A percentile compares a stretch with the other conserved stretches of the same genome.
Conservation (phyloP, 257 asterid species). For the Lithospermum erythrorhizon region DNA sequence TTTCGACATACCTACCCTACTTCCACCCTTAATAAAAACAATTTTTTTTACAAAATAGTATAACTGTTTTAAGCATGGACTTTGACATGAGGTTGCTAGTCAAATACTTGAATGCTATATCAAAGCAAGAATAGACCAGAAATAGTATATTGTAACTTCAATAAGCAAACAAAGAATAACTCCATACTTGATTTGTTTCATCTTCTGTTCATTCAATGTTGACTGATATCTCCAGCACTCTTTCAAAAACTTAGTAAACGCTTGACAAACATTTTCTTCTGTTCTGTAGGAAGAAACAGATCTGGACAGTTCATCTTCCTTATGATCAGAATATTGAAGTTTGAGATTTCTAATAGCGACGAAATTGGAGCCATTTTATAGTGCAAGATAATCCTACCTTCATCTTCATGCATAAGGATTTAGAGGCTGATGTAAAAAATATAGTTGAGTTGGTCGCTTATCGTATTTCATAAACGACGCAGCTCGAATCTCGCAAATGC, state of each 20-base stretch:
- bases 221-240: conserved; percentile 50
- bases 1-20: no score
- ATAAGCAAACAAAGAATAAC: conserved; percentile 7
- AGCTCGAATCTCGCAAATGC: no score
- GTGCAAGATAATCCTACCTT: conserved; percentile 36
- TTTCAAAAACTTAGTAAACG: conserved; percentile 59
- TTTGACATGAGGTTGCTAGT: neutral
- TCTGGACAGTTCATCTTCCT: conserved; percentile 82
- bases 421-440: no score
- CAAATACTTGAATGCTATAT: neutral
- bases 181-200: conserved; percentile 55
- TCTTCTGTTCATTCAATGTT: conserved; percentile 31
- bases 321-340: conserved; percentile 5
- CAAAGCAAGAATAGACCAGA: neutral
- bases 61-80: neutral
- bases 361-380: conserved; percentile 9
- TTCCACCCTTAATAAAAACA: conserved; percentile 4
- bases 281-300: conserved; percentile 58
- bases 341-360: neutral
- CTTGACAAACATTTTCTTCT: conserved; percentile 77
- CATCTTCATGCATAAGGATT: no score
- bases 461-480: no score
- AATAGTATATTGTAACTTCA: conserved; percentile 1
- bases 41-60: neutral
- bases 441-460: no score